Conservation (phyloP, 2,329 filamentous ascomycete genomes). For the Fusarium equiseti region DNA sequence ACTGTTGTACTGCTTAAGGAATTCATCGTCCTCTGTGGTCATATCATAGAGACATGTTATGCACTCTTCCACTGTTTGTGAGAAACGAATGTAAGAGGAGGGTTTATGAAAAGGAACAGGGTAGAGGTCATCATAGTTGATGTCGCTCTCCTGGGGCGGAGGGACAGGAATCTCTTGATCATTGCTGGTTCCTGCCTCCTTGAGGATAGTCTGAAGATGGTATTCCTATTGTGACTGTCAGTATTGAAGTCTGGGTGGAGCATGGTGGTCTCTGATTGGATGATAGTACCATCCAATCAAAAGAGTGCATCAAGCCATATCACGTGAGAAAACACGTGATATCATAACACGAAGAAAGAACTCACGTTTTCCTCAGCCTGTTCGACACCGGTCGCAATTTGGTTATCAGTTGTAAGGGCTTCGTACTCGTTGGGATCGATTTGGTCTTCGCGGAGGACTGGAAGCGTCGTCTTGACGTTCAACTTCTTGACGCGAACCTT, state of each 20-base stretch:
- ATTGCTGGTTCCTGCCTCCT: conserved; percentile 66
- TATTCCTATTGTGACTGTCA: conserved; percentile 76
- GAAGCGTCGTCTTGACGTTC: conserved; percentile 88
- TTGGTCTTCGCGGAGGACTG: conserved; percentile 89
- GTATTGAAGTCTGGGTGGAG: conserved; percentile 31
- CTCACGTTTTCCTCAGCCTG: conserved; percentile 97
- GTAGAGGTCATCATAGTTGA: conserved; percentile 93
- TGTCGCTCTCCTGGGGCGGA: conserved; percentile 71
- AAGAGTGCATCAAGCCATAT: conserved; percentile 41
- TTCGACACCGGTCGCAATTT: conserved; percentile 97
- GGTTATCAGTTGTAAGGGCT: conserved; percentile 81
- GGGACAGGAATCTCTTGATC: conserved; percentile 75
- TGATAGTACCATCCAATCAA: conserved; percentile 31
- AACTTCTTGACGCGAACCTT: conserved; percentile 90
- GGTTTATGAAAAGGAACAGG: conserved; percentile 83
- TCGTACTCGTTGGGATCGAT: conserved; percentile 90
- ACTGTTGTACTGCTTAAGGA: conserved; percentile 85
- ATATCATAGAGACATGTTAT: conserved; percentile 93
- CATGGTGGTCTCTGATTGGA: conserved; percentile 9
- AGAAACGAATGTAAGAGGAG: conserved; percentile 95
- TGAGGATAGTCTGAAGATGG: conserved; percentile 87
- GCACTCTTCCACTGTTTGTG: conserved; percentile 96
- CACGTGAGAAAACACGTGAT: conserved; percentile 66
- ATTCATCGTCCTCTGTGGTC: conserved; percentile 89
- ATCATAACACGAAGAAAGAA: conserved; percentile 56